Base-by-base conservation (phyloP, 352 stramenopile species). In the Phytophthora sojae region DNA sequence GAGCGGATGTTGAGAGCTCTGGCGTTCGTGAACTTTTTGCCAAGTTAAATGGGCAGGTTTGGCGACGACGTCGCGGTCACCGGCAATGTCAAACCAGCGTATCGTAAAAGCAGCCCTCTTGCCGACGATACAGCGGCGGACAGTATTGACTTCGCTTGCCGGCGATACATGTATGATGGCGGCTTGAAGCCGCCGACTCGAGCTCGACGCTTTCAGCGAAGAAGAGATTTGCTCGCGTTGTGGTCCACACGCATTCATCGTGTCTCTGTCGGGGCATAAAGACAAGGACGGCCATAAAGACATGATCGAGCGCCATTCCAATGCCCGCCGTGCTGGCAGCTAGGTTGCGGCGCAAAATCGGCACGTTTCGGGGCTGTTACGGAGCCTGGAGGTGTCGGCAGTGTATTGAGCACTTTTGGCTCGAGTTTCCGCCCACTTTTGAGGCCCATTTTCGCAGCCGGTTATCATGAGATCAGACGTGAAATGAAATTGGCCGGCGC, bases 211-310 rank as follows among this genome's bases (percentile, higher is more conserved):
- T 17, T 44, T 44, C 14, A n/a, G 17, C n/a, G 19, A 42, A 32
- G 42, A 64, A 52, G 30, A 63, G 63, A 70, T 70, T 70, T 70
- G 45, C 56, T 58, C 39, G 25, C 52, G 29, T 8, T 29, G 54
- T 64, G 62, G 62, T 57, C 63, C 63, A 64, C 63, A 69, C 63
- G 63, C 52, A 14, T 42, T 42, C 35, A 42, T 42, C 35, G 45
- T 69, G 30, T 71, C 56, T 71, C 29, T 64, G 35, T 37, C 12
- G 54, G 25, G 45, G n/a, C 55, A 70, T 49, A 64, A 55, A 70
- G 63, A 65, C 63, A 59, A 59, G 63, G 49, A 15, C 63, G 35
- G 55, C 17, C 55, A 70, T 49, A 64, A 55, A 70, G 63, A 65
- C 63, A 59, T 65, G 63, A 55, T 14, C 45, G 17, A 47, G 6